Conservation (phyloP, 2,329 filamentous ascomycete species). For the Apiospora malaysiana region DNA sequence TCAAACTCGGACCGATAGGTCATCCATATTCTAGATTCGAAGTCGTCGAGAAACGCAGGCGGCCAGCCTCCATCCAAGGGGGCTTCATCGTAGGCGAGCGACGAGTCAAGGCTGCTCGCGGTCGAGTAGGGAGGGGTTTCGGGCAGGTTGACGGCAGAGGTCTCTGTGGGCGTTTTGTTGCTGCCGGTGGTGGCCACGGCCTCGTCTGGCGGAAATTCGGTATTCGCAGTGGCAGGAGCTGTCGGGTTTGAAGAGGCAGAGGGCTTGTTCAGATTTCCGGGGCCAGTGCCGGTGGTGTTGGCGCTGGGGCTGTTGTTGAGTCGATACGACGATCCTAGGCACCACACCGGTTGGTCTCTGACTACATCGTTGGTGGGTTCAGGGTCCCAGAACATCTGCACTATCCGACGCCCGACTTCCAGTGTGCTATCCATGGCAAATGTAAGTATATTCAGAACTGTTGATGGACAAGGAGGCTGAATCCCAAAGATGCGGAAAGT, state of each 20-base stretch:
- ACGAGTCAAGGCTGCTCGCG: constrained; percentile 58
- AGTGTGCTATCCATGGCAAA: constrained; percentile 53
- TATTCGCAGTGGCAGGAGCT: background rate
- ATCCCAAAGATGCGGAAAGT: background rate
- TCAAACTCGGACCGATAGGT: constrained; percentile 91
- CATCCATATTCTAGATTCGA: constrained; percentile 94
- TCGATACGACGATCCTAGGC: constrained; percentile 65
- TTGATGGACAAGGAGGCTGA: background rate
- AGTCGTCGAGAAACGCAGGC: constrained; percentile 83
- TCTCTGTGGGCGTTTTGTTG: constrained; percentile 26
- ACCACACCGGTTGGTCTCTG: constrained; percentile 79
- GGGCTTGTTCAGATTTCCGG: background rate
- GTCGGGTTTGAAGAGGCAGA: background rate
- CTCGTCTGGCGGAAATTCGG: background rate
- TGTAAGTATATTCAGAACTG: background rate
- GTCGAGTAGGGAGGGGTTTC: constrained; percentile 56
- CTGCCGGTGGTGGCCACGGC: background rate
- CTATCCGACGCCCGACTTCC: constrained; percentile 80
- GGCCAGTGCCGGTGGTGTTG: background rate
- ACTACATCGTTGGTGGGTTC: constrained; percentile 79
- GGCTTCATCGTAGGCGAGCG: constrained; percentile 54
- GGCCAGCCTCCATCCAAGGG: constrained; percentile 74
- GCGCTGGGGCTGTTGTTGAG: constrained; percentile 40
- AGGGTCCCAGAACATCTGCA: constrained; percentile 92
- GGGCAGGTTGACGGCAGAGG: constrained; percentile 38